phyloP scores from a whole-genome alignment of 306 rosid genomes.

The Lupinus albus region DNA sequence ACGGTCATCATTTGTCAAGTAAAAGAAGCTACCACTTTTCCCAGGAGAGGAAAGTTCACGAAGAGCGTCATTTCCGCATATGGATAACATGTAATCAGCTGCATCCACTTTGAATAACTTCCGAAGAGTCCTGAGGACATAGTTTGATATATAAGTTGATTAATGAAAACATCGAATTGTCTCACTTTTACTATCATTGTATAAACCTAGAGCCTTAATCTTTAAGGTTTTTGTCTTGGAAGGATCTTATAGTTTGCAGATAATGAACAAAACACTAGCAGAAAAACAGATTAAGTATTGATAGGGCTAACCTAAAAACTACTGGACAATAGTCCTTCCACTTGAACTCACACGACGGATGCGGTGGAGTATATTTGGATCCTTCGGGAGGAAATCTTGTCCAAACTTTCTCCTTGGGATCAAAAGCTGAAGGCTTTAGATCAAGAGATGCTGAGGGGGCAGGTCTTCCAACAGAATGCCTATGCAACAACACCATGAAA shows the following conservation, averaged over 20 bases:
- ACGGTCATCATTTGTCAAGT: constrained; percentile 90
- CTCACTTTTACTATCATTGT: not conserved
- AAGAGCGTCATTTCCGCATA: constrained; percentile 58
- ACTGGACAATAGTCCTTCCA: constrained; percentile 97
- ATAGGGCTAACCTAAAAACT: constrained; percentile 71
- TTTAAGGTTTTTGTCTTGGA: not conserved
- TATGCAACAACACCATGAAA: constrained; percentile 37
- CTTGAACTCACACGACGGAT: constrained; percentile 74
- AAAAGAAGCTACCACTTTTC: constrained; percentile 84
- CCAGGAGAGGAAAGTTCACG: too few relatives aligned
- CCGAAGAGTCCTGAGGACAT: constrained; percentile 65
- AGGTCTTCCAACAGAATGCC: constrained; percentile 93
- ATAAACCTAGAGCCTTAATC: not conserved
- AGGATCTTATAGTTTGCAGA: not conserved
- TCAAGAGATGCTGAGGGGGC: constrained; percentile 80
- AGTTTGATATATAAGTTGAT: not conserved
- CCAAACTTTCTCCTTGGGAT: constrained; percentile 88
- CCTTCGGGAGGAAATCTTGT: constrained; percentile 93
- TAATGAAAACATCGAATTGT: not conserved
- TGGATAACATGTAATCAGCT: constrained; percentile 83
- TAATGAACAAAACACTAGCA: not conserved
- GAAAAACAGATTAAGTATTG: not conserved
- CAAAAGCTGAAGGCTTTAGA: constrained; percentile 87
- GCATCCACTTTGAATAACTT: constrained; percentile 85
- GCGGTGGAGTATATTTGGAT: constrained; percentile 89